Conservation (phyloP, 1,139 yeast genomes). For the Saccharomyces hybrid region DNA sequence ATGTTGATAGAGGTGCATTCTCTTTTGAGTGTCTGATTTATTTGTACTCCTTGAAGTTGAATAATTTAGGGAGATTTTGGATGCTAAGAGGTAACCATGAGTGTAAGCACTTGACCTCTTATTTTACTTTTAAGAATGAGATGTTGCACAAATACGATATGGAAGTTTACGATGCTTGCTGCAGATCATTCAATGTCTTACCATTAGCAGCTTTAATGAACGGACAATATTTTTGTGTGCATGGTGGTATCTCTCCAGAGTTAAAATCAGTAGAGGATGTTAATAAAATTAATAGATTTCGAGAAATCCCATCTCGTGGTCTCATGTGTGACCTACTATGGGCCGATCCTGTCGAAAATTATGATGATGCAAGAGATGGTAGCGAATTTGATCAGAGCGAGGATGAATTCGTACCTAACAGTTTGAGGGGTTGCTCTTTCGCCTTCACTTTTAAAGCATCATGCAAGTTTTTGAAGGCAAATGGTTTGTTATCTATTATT, state of each 20-base stretch:
- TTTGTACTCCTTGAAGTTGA: slow-evolving; percentile 69
- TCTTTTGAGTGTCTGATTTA: slow-evolving; percentile 79
- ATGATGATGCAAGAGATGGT: slow-evolving; percentile 48
- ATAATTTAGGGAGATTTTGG: slow-evolving; percentile 66
- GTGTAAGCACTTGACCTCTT: slow-evolving; percentile 83
- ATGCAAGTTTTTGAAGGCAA: slow-evolving; percentile 67
- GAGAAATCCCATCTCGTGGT: slow-evolving; percentile 89
- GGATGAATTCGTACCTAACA: slow-evolving; percentile 50
- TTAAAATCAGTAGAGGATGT: slow-evolving; percentile 63
- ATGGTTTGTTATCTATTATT: slow-evolving; percentile 69
- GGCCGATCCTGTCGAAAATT: slow-evolving; percentile 89
- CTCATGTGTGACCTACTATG: slow-evolving; percentile 88
- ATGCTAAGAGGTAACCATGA: slow-evolving; percentile 91
- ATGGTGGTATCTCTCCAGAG: slow-evolving; percentile 88
- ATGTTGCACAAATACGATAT: slow-evolving; percentile 74
- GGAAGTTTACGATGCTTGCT: slow-evolving; percentile 60
- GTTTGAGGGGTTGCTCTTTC: slow-evolving; percentile 85
- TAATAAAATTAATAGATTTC: slow-evolving; percentile 59
- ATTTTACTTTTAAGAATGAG: slow-evolving; percentile 84
- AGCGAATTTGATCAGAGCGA: slow-evolving; percentile 2
- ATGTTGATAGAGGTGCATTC: slow-evolving; percentile 88
- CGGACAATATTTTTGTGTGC: slow-evolving; percentile 88
- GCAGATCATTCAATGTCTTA: slow-evolving; percentile 71
- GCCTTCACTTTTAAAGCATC: slow-evolving; percentile 79
- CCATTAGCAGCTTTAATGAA: slow-evolving; percentile 92